Evolutionary conservation across 345 rosid species (phyloP).

Genomic region (Populus tremula): DNA sequence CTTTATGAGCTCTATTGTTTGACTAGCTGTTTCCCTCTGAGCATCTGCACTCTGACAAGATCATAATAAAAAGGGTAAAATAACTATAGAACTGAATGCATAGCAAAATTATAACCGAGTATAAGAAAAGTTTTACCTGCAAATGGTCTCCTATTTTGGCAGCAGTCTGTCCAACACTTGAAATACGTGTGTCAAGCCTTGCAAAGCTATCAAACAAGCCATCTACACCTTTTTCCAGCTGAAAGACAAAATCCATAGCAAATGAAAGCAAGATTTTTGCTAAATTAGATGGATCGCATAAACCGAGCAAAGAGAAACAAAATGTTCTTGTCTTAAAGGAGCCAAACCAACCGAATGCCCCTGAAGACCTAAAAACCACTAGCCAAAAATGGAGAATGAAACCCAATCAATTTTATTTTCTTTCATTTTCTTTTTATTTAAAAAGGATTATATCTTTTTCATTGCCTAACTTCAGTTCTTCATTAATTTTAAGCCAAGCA

Average conservation of each 20-base stretch:
- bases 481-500: background rate
- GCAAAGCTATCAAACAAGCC: conserved; percentile 92
- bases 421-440: background rate
- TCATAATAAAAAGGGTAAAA: conserved; percentile 11
- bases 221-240: conserved; percentile 94
- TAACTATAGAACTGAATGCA: background rate
- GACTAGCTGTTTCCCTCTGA: conserved; percentile 98
- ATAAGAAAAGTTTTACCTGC: conserved; percentile 52
- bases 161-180: conserved; percentile 99
- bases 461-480: background rate
- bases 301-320: background rate
- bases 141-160: conserved; percentile 99
- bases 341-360: background rate
- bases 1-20: conserved; percentile 95
- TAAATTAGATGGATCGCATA: background rate
- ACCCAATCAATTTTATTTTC: background rate
- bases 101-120: conserved; percentile 1
- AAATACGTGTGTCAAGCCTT: conserved; percentile 85
- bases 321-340: background rate
- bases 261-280: background rate
- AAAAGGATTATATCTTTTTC: background rate
- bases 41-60: conserved; percentile 92
- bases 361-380: background rate
- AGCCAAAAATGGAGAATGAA: background rate
- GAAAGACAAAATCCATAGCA: conserved; percentile 16